Percentiles rank a stretch among this genome's conserved stretches.
Conservation (phyloP, 345 rosid genomes). For the Eucalyptus sp. region DNA sequence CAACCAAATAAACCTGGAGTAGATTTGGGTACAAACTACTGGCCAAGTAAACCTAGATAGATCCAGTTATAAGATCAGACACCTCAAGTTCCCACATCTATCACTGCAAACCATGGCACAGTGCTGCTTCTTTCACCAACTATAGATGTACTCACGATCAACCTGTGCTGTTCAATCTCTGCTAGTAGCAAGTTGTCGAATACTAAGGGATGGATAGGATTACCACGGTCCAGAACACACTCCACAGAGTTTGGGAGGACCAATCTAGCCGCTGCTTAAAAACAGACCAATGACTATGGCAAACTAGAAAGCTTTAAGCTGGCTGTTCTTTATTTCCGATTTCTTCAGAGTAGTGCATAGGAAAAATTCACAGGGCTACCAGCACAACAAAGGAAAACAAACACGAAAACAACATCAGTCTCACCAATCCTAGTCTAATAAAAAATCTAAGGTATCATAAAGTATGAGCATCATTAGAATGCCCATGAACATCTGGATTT, state of each 20-base stretch:
- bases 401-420: not conserved
- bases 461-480: not conserved
- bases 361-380: not conserved
- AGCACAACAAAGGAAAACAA: not conserved
- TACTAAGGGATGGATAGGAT: not conserved
- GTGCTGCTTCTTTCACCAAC: not conserved
- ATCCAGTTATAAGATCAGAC: not conserved
- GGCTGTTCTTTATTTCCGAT: not conserved
- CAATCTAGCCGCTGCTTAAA: not conserved
- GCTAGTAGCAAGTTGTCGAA: not conserved
- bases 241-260: not conserved
- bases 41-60: not conserved
- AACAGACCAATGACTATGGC: not conserved
- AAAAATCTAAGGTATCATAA: not conserved
- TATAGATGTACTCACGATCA: not conserved
- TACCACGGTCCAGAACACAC: not conserved
- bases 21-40: not conserved
- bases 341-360: not conserved
- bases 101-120: not conserved
- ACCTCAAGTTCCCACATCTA: not conserved
- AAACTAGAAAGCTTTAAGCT: not conserved
- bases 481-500: not conserved
- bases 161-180: not conserved
- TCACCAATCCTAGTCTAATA: not conserved
- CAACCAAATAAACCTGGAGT: not conserved